Evolutionary conservation across 768 basidiomycete species (phyloP).

Genomic region (Leucogyrophana mollusca): DNA sequence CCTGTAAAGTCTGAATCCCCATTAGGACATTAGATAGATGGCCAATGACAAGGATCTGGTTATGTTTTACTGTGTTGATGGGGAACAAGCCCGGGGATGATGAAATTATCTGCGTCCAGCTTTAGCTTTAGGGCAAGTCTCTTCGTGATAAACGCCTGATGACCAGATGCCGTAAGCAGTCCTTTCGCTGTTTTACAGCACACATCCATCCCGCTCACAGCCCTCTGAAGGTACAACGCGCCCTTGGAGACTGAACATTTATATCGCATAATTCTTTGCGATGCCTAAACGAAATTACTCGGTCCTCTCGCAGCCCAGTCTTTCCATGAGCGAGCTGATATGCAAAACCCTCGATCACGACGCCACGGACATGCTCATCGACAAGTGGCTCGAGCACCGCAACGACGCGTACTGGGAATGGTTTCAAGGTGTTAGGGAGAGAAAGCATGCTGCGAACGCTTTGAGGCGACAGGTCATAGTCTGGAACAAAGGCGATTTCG

Average conservation of each 20-base stretch:
- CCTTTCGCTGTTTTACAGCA: too few relatives aligned
- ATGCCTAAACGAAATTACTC: slow-evolving; percentile 50
- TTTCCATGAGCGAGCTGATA: slow-evolving; percentile 77
- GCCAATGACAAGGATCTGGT: too few relatives aligned
- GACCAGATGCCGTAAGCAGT: too few relatives aligned
- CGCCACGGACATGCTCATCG: slow-evolving; percentile 74
- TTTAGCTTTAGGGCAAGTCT: neutral
- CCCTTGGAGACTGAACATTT: too few relatives aligned
- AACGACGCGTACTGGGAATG: slow-evolving; percentile 77
- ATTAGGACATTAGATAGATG: too few relatives aligned
- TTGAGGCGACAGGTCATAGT: slow-evolving; percentile 49
- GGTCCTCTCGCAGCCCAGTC: slow-evolving; percentile 59
- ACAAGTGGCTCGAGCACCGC: slow-evolving; percentile 81
- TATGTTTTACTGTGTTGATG: too few relatives aligned
- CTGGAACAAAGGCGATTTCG: slow-evolving; percentile 69
- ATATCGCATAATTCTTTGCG: neutral
- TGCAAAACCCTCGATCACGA: slow-evolving; percentile 77
- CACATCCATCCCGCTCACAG: too few relatives aligned
- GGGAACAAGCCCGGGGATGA: too few relatives aligned
- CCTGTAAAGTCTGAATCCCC: too few relatives aligned
- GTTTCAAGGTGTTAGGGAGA: slow-evolving; percentile 69
- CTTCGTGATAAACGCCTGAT: too few relatives aligned
- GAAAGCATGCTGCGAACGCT: slow-evolving; percentile 54
- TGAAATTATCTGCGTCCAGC: too few relatives aligned
- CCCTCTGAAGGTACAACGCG: too few relatives aligned